Evolutionary conservation across 306 rosid genomes (phyloP).

Genomic region (cucumber (Cucumis sativus)): Cucumber_9930_V3 NC_026657.2:29314001-29314500

Average conservation of each 20-base stretch:
- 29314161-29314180: conserved; percentile 10
- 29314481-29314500: conserved; percentile 11
- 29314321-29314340: conserved; percentile 47
- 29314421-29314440: conserved; percentile 16
- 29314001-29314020: neutral
- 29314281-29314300: conserved; percentile 31
- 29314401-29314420: conserved; percentile 29
- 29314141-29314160: conserved; percentile 16
- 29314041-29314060: conserved; percentile 52
- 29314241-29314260: conserved; percentile 74
- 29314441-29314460: neutral
- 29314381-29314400: conserved; percentile 22
- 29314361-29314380: conserved; percentile 37
- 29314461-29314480: conserved; percentile 20
- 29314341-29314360: conserved; percentile 23
- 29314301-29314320: conserved; percentile 27
- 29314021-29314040: conserved; percentile 18
- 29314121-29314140: conserved; percentile 38
- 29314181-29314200: conserved; percentile 44
- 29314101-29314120: conserved; percentile 62
- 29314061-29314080: conserved; percentile 61
- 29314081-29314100: conserved; percentile 59
- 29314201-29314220: conserved; percentile 39
- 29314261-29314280: conserved; percentile 41
- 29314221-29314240: conserved; percentile 46